phyloP scores from a whole-genome alignment of 1,284 basidiomycete species.

The Abortiporus biennis region DNA sequence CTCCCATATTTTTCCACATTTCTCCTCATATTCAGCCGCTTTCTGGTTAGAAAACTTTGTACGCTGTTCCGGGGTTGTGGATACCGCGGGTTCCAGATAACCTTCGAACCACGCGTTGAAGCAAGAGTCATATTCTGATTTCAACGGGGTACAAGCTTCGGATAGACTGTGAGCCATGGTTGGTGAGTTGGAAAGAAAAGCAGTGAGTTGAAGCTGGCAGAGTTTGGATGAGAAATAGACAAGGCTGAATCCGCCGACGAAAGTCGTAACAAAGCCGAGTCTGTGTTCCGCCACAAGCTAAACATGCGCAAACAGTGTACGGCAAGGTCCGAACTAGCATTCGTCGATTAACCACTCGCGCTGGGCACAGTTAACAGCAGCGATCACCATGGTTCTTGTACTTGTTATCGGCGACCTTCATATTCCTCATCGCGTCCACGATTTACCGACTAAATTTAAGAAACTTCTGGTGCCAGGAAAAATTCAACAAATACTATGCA shows the following conservation, averaged over 20 bases:
- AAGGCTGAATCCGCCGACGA: too few relatives aligned
- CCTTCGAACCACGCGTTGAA: constrained; percentile 97
- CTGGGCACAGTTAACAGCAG: neutral
- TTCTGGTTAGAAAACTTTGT: constrained; percentile 44
- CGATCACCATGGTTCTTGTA: constrained; percentile 69
- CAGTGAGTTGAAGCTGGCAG: too few relatives aligned
- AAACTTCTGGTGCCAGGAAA: constrained; percentile 96
- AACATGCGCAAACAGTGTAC: too few relatives aligned
- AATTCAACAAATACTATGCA: constrained; percentile 97
- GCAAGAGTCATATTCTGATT: constrained; percentile 87
- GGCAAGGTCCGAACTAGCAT: too few relatives aligned
- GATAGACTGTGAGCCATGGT: constrained; percentile 70
- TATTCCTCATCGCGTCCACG: constrained; percentile 85
- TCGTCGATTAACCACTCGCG: too few relatives aligned
- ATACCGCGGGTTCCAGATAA: constrained; percentile 78
- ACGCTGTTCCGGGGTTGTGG: constrained; percentile 36
- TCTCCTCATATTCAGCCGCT: constrained; percentile 77
- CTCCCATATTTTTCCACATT: constrained; percentile 78
- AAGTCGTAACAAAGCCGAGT: too few relatives aligned
- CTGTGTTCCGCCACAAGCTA: too few relatives aligned
- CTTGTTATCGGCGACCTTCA: constrained; percentile 94
- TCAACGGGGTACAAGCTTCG: constrained; percentile 82
- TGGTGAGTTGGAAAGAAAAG: neutral
- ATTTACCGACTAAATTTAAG: constrained; percentile 94
- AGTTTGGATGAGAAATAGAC: too few relatives aligned